phyloP scores from a whole-genome alignment of 2,329 filamentous ascomycete genomes.

The Xylaria sp. region DNA sequence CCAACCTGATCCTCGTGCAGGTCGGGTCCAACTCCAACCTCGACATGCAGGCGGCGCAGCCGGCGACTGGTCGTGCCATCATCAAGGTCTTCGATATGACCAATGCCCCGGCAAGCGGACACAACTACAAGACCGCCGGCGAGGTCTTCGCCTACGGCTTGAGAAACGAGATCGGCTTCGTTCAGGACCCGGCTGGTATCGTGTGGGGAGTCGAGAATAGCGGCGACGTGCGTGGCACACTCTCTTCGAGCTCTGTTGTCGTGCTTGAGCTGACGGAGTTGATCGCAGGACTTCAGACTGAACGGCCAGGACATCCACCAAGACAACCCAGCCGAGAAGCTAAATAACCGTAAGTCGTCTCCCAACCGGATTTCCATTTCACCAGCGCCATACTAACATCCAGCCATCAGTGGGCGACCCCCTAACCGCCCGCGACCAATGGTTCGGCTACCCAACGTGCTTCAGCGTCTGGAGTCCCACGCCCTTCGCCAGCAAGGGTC shows the following conservation, averaged over 20 bases:
- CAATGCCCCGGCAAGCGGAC: constrained; percentile 50
- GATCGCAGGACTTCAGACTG: constrained; percentile 61
- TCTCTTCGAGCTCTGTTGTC: not conserved
- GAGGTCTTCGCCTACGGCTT: constrained; percentile 57
- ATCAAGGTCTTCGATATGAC: constrained; percentile 56
- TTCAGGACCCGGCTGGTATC: constrained; percentile 56
- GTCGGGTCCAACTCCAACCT: constrained; percentile 54
- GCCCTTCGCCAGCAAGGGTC: constrained; percentile 46
- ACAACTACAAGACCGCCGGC: constrained; percentile 53
- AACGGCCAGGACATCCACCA: constrained; percentile 64
- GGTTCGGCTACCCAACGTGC: constrained; percentile 71
- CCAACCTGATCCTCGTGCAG: constrained; percentile 53
- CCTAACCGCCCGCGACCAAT: constrained; percentile 44
- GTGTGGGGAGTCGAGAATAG: constrained; percentile 54
- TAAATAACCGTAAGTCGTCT: constrained; percentile 64
- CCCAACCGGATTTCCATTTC: no score
- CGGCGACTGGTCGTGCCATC: constrained; percentile 51
- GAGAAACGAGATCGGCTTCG: constrained; percentile 71
- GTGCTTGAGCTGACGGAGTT: constrained; percentile 54
- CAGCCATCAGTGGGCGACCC: constrained; percentile 46
- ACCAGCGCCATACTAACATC: not conserved
- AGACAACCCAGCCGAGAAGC: constrained; percentile 72
- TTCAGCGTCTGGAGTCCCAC: constrained; percentile 64
- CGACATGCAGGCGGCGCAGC: constrained; percentile 50
- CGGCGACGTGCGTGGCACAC: constrained; percentile 28